Evolutionary conservation across 176 grass and related monocot species (phyloP), one percentile per base, ranked within the genome.

Genomic region (Oryza punctata): DNA sequence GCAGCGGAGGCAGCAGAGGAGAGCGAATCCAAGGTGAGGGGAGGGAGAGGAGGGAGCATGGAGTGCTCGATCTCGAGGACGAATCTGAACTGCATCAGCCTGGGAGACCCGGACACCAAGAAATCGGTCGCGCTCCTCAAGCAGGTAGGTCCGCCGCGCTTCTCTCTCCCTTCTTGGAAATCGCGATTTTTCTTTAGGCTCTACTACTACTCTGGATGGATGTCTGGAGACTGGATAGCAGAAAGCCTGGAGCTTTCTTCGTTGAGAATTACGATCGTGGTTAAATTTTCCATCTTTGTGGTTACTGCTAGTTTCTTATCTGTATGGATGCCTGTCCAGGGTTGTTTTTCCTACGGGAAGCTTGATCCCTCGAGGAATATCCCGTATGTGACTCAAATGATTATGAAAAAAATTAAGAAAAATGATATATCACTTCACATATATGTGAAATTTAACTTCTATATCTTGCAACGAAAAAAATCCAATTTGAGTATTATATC

Each of bases 91-190:
- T 86, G 88, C 86, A 97, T 97, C 73, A 92, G 88, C 83, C 86
- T 94, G 66, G 79, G 80, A 16, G 94, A 97, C 43, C 85, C 90
- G 35, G 85, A 92, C 57, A 80, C 85, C 83, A 29, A 82, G 64
- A 92, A 89, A 91, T 97, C 92, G 19, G 92, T 97, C 65, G 69
- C 86, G 10, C 90, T 97, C 70, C 92, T 94, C 84, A 97, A 94
- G 76, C 95, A 92, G 94, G 95, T 35, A 1, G 28, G 28, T 92
- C 10, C 40, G 45, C 47, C 47, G 25, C 41, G 71, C 6, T 71
- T 89, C 43, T 70, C 41, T 70, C 32, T 8, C 37, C 37, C 25
- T 33, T 78, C 46, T 82, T 68, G 83, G 59, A 46, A 33, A 10
- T 72, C 19, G 6, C 19, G 35, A 86, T 45, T 77, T 77, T 82